Conservation (phyloP, 2,329 filamentous ascomycete genomes). For the Fusarium sp. region DNA sequence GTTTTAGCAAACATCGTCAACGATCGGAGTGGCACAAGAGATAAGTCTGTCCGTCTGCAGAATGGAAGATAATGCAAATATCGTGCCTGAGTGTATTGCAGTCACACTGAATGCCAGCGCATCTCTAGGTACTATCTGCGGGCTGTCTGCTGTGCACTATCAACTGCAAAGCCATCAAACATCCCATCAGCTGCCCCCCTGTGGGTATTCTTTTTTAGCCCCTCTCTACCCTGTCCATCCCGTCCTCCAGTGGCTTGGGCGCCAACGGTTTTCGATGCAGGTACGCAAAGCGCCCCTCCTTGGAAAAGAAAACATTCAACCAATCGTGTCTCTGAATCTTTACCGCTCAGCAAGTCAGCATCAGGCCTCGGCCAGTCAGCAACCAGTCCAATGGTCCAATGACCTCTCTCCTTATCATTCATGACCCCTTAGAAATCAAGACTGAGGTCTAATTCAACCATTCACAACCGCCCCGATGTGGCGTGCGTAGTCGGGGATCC, state of each 20-base stretch:
- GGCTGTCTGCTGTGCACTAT: slow-evolving; percentile 20
- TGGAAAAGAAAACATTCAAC: slow-evolving; percentile 1
- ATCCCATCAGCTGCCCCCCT: too few species aligned
- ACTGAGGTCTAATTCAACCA: slow-evolving; percentile 2
- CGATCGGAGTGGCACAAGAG: slow-evolving; percentile 10
- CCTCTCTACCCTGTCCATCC: slow-evolving; percentile 5
- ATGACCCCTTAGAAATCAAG: background rate
- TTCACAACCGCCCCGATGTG: slow-evolving; percentile 20
- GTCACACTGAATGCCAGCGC: slow-evolving; percentile 34
- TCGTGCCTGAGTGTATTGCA: too few species aligned
- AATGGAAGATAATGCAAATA: background rate
- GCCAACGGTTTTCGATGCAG: slow-evolving; percentile 32
- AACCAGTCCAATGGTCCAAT: background rate
- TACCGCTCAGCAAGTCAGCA: too few species aligned
- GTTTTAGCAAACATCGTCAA: slow-evolving; percentile 18
- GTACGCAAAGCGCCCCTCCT: slow-evolving; percentile 12
- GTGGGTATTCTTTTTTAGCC: too few species aligned
- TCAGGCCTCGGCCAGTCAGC: background rate
- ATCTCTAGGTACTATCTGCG: too few species aligned
- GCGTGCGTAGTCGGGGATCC: slow-evolving; percentile 5
- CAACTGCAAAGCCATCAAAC: background rate
- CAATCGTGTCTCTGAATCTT: slow-evolving; percentile 3
- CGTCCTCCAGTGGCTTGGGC: slow-evolving; percentile 11
- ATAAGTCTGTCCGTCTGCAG: slow-evolving; percentile 1
- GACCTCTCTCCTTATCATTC: too few species aligned